Evolutionary conservation across 305 asterid genomes (phyloP), one percentile per base, ranked within the genome.

Genomic region (Withania somnifera): DNA sequence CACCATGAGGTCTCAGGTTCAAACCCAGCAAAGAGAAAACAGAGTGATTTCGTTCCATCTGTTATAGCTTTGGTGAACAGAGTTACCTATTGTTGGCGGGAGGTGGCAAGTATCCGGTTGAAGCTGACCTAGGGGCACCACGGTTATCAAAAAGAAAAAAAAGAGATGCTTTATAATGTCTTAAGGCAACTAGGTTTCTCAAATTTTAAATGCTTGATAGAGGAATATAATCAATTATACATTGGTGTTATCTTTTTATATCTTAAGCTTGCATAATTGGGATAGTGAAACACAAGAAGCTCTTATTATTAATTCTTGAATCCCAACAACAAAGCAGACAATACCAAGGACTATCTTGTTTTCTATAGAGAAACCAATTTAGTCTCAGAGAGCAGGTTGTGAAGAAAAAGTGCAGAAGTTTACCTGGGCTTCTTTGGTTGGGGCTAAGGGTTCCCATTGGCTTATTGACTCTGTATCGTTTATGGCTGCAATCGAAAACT

Each of bases 391-490:
- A n/a, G n/a, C n/a, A n/a, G n/a, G n/a, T n/a, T n/a, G n/a, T n/a
- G n/a, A n/a, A n/a, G n/a, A n/a, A n/a, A n/a, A 61, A 60, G 56
- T 82, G 51, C 40, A 38, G 80, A 84, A 56, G 45, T 87, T 82
- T 87, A 85, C 99, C 98, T 93, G 99, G 77, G 99, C 99, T 89
- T 96, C 99, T 85, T 94, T 96, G 69, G 99, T 90, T 50, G 97
- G 99, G 79, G 99, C 98, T 73, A 94, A 87, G 32, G 99, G 98
- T 91, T 94, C 92, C 97, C 98, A 94, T 69, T 85, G 89, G 76
- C 89, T 91, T 64, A 80, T 86, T 42, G 98, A 86, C 52, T 94
- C 98, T 30, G 93, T 84, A 87, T 96, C 99, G 60, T 96, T 96
- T 17, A 96, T 94, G 38, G 99, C 99, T 58, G 98, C 90, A 81